Conservation (phyloP, 2,329 filamentous ascomycete species). For the Hansfordia pulvinata region DNA sequence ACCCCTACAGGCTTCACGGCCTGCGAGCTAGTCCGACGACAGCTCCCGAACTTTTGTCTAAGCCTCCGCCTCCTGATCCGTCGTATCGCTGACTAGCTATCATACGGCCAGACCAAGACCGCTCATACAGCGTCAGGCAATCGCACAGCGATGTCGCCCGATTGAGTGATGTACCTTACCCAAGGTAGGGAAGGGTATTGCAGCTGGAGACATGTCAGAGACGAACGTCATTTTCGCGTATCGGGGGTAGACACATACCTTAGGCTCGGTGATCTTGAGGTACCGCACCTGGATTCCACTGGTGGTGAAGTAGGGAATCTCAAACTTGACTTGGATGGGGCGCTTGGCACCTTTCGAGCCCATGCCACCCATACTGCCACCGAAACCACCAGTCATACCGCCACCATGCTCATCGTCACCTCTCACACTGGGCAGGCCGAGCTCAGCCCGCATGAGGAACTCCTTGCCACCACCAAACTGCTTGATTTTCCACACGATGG, state of each 20-base stretch:
- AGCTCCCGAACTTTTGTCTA: too few relatives aligned
- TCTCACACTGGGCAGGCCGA: constrained; percentile 84
- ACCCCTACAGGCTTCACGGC: too few relatives aligned
- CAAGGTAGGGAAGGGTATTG: constrained; percentile 97
- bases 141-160: constrained; percentile 87
- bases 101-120: too few relatives aligned
- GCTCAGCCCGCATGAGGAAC: constrained; percentile 94
- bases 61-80: too few relatives aligned
- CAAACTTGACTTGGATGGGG: constrained; percentile 97
- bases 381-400: constrained; percentile 95
- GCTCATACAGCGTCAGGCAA: constrained; percentile 86
- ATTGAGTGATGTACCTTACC: constrained; percentile 98
- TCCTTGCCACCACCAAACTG: constrained; percentile 98
- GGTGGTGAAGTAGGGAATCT: constrained; percentile 99
- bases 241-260: constrained; percentile 47
- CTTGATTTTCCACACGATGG: constrained; percentile 99
- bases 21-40: too few relatives aligned
- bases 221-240: background rate
- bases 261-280: constrained; percentile 97
- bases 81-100: too few relatives aligned
- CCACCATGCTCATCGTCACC: constrained; percentile 92
- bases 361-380: constrained; percentile 89
- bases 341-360: constrained; percentile 80
- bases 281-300: constrained; percentile 97
- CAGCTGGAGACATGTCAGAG: constrained; percentile 37